Evolutionary conservation across 768 basidiomycete genomes (phyloP).

Genomic region (Russula emetica): DNA sequence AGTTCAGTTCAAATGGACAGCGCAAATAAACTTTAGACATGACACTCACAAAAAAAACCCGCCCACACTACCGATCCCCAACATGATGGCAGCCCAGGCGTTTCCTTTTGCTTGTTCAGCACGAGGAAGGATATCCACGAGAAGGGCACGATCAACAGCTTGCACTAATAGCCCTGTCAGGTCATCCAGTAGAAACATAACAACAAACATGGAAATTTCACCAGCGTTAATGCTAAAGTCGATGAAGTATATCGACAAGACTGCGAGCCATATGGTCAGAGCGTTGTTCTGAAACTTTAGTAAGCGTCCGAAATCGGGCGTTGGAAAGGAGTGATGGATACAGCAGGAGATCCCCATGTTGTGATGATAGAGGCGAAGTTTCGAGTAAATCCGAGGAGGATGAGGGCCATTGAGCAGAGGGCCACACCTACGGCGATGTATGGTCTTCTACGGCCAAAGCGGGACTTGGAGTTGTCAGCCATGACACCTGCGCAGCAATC

Average conservation of each 20-base stretch:
- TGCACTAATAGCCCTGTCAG: conserved; percentile 49
- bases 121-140: conserved; percentile 80
- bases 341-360: conserved; percentile 34
- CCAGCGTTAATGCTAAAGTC: conserved; percentile 63
- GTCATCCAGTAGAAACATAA: conserved; percentile 37
- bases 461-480: conserved; percentile 79
- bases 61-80: conserved; percentile 76
- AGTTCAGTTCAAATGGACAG: background rate
- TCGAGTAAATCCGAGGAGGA: conserved; percentile 79
- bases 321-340: conserved; percentile 29
- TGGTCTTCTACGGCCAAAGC: conserved; percentile 80
- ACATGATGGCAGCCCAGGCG: conserved; percentile 95
- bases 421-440: conserved; percentile 73
- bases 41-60: conserved; percentile 81
- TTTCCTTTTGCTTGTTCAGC: conserved; percentile 77
- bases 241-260: conserved; percentile 62
- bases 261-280: conserved; percentile 73
- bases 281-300: conserved; percentile 49
- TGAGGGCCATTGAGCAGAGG: conserved; percentile 65
- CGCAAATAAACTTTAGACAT: background rate
- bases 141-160: conserved; percentile 84
- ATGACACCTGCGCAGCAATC: conserved; percentile 45
- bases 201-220: conserved; percentile 24
- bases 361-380: conserved; percentile 54
- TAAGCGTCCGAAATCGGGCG: background rate